These are phyloP conservation scores for Nidula microcarpa DNA, from an alignment of 768 basidiomycete species.

Conservation along the genomic window DNA sequence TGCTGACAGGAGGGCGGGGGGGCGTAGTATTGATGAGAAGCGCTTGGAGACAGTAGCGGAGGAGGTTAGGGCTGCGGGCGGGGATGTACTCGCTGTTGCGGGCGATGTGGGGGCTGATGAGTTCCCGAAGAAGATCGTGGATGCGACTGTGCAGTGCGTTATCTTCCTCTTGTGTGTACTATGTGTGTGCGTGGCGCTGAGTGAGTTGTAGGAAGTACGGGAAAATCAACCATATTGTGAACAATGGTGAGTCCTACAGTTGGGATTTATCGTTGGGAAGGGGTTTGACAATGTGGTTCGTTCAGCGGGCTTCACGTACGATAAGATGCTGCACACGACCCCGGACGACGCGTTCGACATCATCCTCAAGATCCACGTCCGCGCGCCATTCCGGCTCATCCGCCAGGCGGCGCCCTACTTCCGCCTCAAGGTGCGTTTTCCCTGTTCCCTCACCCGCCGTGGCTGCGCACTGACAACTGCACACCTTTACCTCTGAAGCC, in stretches of 20 bases:
- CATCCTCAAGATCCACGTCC: conserved; percentile 81
- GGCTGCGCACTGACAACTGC: background rate
- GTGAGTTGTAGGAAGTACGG: conserved; percentile 58
- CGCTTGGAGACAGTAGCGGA: conserved; percentile 63
- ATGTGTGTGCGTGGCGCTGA: background rate
- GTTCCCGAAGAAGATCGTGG: conserved; percentile 75
- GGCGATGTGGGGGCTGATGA: conserved; percentile 84
- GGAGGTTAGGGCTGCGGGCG: conserved; percentile 72
- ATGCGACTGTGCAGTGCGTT: conserved; percentile 70
- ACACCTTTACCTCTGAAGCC: conserved; percentile 25
- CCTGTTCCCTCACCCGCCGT: background rate
- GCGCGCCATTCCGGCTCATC: conserved; percentile 82
- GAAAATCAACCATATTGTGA: conserved; percentile 84
- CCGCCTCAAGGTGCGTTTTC: conserved; percentile 57
- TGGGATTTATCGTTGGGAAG: too few relatives aligned
- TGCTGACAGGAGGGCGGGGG: conserved; percentile 3
- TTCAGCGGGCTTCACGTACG: conserved; percentile 71
- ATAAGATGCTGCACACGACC: conserved; percentile 87
- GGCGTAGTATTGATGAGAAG: conserved; percentile 63
- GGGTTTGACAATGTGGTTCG: too few relatives aligned
- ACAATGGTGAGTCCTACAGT: conserved; percentile 49
- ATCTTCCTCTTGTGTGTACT: background rate
- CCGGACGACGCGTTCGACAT: conserved; percentile 80
- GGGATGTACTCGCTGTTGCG: conserved; percentile 68
- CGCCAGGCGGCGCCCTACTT: conserved; percentile 84